Evolutionary conservation across 805 yeast species (phyloP).

Genomic region (Maudiozyma bulderi): DNA sequence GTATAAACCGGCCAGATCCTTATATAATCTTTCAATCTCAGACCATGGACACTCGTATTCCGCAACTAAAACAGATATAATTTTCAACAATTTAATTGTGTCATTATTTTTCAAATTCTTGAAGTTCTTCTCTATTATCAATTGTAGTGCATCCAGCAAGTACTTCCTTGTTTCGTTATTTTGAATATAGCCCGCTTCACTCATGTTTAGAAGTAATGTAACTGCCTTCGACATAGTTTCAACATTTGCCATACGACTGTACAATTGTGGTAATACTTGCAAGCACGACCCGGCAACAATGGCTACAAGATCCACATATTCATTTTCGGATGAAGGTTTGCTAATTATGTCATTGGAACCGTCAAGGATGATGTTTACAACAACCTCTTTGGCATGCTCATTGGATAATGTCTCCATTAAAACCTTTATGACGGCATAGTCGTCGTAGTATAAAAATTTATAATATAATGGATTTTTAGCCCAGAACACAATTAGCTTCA

Average conservation of each 20-base stretch:
- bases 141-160: conserved; percentile 48
- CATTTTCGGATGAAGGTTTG: conserved; percentile 33
- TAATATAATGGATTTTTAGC: conserved; percentile 37
- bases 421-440: conserved; percentile 44
- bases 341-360: conserved; percentile 42
- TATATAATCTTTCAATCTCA: conserved; percentile 42
- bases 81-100: conserved; percentile 46
- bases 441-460: conserved; percentile 46
- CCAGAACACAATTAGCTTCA: conserved; percentile 58
- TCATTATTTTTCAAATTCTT: conserved; percentile 42
- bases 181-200: conserved; percentile 49
- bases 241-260: conserved; percentile 31
- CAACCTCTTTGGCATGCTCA: conserved; percentile 56
- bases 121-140: conserved; percentile 50
- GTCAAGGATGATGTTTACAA: conserved; percentile 44
- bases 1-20: conserved; percentile 47
- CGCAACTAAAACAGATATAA: conserved; percentile 46
- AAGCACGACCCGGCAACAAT: conserved; percentile 51
- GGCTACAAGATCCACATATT: conserved; percentile 42
- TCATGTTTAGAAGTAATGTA: conserved; percentile 40
- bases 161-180: conserved; percentile 43
- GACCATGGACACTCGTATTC: conserved; percentile 44
- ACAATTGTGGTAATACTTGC: conserved; percentile 39
- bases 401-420: conserved; percentile 46
- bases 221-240: conserved; percentile 46